These are phyloP conservation scores for Wickerhamiella nectarea DNA, from an alignment of 805 yeast genomes.

Conservation along the genomic window DNA sequence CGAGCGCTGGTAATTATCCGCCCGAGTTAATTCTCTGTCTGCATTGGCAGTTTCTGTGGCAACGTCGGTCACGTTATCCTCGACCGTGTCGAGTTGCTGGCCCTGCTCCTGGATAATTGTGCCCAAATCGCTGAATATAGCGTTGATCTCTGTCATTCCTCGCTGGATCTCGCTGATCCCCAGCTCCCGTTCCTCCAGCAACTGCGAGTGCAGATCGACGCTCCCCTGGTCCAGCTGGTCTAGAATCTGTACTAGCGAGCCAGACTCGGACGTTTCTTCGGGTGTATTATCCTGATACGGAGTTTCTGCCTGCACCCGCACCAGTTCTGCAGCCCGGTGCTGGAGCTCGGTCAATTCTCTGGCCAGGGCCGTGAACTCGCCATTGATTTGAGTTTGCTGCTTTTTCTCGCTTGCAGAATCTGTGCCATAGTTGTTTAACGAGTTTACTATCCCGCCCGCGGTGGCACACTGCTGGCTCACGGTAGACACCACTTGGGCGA, in stretches of 20 bases:
- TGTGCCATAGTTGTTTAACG: neutral
- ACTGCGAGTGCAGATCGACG: slow-evolving; percentile 21
- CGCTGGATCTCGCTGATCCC: slow-evolving; percentile 60
- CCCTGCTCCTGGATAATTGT: slow-evolving; percentile 75
- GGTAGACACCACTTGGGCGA: slow-evolving; percentile 4
- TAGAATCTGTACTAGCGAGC: slow-evolving; percentile 28
- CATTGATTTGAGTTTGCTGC: slow-evolving; percentile 4
- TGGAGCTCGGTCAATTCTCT: slow-evolving; percentile 5
- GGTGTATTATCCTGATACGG: neutral
- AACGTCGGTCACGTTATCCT: slow-evolving; percentile 55
- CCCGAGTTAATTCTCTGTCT: slow-evolving; percentile 52
- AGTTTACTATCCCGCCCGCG: slow-evolving; percentile 1
- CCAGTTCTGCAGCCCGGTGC: neutral
- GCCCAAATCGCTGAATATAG: slow-evolving; percentile 72
- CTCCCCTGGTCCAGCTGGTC: slow-evolving; percentile 25
- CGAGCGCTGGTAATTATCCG: slow-evolving; percentile 58
- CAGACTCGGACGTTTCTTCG: neutral
- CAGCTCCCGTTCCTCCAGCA: slow-evolving; percentile 54
- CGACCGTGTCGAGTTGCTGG: slow-evolving; percentile 68
- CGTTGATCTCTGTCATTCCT: slow-evolving; percentile 73
- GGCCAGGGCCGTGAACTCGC: slow-evolving; percentile 4
- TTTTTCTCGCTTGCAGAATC: neutral
- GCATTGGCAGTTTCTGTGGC: slow-evolving; percentile 58
- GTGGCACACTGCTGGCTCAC: slow-evolving; percentile 5
- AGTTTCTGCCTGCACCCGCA: neutral